Evolutionary conservation across 2,329 filamentous ascomycete species (phyloP), one percentile per base, ranked within the genome.

Genomic region (Thermomyces lanuginosus): DNA sequence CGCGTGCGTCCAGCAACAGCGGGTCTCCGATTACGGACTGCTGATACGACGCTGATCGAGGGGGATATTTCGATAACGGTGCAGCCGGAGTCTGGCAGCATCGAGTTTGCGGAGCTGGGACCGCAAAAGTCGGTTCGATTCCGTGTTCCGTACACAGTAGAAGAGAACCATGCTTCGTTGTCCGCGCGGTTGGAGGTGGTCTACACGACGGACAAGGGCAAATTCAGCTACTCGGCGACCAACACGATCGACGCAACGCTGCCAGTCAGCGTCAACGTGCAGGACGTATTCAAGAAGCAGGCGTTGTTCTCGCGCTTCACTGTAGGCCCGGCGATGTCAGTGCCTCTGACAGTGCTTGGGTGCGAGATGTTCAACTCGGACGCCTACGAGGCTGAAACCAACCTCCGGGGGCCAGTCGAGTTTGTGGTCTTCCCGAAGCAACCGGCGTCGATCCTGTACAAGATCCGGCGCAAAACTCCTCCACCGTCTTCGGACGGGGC

Each of bases 241-340:
- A 66, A 69, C 11, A 68, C 63, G 3, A 63, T 91, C 11, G 66
- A 74, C 2, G 76, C 89, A 2, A 67, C 77, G 1, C 61, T 98
- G 4, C 80, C 82, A 0, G 63, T 98, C 3, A 84, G 86, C 3
- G 89, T 98, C 35, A 95, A 95, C 38, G 89, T 98, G 4, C 84
- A 95, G 43, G 89, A 98, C 41, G 71, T 91, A 15, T 95, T 95
- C 60, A 92, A 92, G 46, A 72, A 81, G 36, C 59, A 72, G 5
- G 65, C 71, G 0, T 63, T 95, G 0, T 89, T 89, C 44, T 93
- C 84, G 0, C 76, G 76, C 6, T 98, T 98, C 48, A 92, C 80
- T 8, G 76, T 98, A 27, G 83, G 81, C 8, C 83, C 84, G 0
- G 76, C 81, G 1, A 80, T 66, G 30, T 50, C 68, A 13, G 73